These are phyloP conservation scores for Saccharomycopsis fermentans DNA, from an alignment of 805 yeast genomes.

Conservation along the genomic window DNA sequence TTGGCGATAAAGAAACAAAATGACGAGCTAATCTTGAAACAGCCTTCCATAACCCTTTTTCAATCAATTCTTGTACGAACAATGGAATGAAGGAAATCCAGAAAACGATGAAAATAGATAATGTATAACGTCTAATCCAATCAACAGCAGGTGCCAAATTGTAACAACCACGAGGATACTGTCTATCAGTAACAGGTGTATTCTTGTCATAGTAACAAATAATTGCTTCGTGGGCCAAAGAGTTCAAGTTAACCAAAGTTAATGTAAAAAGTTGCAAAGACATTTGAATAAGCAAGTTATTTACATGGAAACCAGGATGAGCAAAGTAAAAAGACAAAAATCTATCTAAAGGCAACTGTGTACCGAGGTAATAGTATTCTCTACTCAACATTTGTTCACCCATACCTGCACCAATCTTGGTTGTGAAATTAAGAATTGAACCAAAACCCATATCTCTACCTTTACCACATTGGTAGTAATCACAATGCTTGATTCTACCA, in stretches of 20 bases:
- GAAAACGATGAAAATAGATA: conserved; percentile 87
- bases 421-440: conserved; percentile 84
- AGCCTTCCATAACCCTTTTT: conserved; percentile 76
- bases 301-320: conserved; percentile 92
- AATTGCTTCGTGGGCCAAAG: conserved; percentile 64
- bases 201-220: conserved; percentile 56
- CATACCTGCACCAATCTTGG: conserved; percentile 97
- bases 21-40: conserved; percentile 61
- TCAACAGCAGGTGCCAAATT: conserved; percentile 75
- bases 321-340: conserved; percentile 92
- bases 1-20: conserved; percentile 71
- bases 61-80: conserved; percentile 77
- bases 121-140: conserved; percentile 83
- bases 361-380: conserved; percentile 85
- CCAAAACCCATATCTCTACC: conserved; percentile 94
- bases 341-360: conserved; percentile 79
- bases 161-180: conserved; percentile 75
- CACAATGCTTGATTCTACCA: conserved; percentile 91
- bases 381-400: conserved; percentile 91
- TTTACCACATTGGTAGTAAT: conserved; percentile 92
- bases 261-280: conserved; percentile 85
- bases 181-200: conserved; percentile 63
- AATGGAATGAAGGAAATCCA: conserved; percentile 86
- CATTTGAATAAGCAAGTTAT: conserved; percentile 76
- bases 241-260: conserved; percentile 67